A percentile compares a stretch with the other conserved stretches of the same genome.
Conservation (phyloP, 495 filamentous ascomycete genomes). For the Aspergillus diversus region DNA sequence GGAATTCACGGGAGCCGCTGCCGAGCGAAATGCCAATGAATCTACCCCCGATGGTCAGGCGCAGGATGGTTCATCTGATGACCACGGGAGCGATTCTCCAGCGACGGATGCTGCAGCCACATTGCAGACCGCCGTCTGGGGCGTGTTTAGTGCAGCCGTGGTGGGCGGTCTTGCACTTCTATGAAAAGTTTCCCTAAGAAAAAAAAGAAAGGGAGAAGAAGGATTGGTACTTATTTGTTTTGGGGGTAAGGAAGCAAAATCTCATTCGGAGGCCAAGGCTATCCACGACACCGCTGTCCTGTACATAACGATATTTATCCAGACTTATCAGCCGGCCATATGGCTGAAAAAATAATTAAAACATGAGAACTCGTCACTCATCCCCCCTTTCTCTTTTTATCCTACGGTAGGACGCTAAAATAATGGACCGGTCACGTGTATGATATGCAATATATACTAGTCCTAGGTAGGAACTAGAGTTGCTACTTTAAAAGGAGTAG, state of each 20-base stretch:
- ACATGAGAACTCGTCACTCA: too few relatives aligned
- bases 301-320: too few relatives aligned
- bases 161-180: conserved; percentile 36
- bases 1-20: conserved; percentile 35
- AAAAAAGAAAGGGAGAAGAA: neutral
- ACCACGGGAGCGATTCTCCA: conserved; percentile 6
- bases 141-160: conserved; percentile 35
- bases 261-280: too few relatives aligned
- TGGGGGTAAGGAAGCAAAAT: too few relatives aligned
- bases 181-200: conserved; percentile 19
- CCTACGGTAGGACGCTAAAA: too few relatives aligned
- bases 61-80: conserved; percentile 25
- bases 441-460: too few relatives aligned
- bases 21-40: conserved; percentile 42
- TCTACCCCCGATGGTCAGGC: conserved; percentile 35
- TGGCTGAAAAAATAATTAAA: too few relatives aligned
- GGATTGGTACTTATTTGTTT: neutral
- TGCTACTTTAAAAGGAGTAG: neutral
- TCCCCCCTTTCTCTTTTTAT: too few relatives aligned
- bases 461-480: neutral
- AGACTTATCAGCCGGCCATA: too few relatives aligned
- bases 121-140: conserved; percentile 41
- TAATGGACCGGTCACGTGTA: too few relatives aligned
- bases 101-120: conserved; percentile 33
- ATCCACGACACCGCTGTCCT: too few relatives aligned